A percentile compares a stretch with the other conserved stretches of the same genome.
phyloP scores from a whole-genome alignment of 1,139 yeast genomes.

The Eremothecium gossypii region DNA sequence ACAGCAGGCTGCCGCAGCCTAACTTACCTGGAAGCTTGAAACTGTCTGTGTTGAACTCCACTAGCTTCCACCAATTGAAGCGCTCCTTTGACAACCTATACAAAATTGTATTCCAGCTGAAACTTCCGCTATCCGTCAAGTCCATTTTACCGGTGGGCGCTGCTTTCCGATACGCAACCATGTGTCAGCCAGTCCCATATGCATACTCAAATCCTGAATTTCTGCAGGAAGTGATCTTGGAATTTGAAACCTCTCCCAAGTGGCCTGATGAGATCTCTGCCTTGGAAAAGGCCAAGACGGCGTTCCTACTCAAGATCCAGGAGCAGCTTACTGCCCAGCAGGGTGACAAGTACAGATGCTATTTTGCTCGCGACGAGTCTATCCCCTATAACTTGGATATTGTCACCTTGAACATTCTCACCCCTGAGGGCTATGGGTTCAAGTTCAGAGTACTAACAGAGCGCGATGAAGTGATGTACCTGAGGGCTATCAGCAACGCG shows the following conservation, averaged over 20 bases:
- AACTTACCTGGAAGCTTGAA: conserved; percentile 47
- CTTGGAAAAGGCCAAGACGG: conserved; percentile 81
- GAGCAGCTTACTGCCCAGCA: conserved; percentile 41
- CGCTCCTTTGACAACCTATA: conserved; percentile 60
- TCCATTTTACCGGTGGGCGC: conserved; percentile 65
- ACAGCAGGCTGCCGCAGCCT: conserved; percentile 49
- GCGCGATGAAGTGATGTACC: conserved; percentile 66
- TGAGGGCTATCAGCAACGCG: conserved; percentile 58
- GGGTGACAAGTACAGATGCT: conserved; percentile 46
- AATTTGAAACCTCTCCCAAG: conserved; percentile 79
- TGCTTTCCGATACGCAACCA: conserved; percentile 63
- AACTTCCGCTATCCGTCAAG: conserved; percentile 65
- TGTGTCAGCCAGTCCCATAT: conserved; percentile 74
- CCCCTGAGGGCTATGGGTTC: conserved; percentile 87
- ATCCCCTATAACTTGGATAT: conserved; percentile 58
- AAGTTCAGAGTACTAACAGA: conserved; percentile 65
- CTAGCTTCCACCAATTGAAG: conserved; percentile 48
- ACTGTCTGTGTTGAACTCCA: conserved; percentile 43
- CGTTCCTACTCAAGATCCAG: conserved; percentile 68
- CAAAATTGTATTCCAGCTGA: conserved; percentile 37
- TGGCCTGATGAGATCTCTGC: conserved; percentile 94
- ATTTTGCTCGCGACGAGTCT: conserved; percentile 52
- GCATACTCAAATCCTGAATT: conserved; percentile 71
- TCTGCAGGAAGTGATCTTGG: conserved; percentile 70
- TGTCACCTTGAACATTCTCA: conserved; percentile 52